Base-by-base conservation (phyloP, 805 yeast genomes). In the Cyberlindnera sargentensis region DNA sequence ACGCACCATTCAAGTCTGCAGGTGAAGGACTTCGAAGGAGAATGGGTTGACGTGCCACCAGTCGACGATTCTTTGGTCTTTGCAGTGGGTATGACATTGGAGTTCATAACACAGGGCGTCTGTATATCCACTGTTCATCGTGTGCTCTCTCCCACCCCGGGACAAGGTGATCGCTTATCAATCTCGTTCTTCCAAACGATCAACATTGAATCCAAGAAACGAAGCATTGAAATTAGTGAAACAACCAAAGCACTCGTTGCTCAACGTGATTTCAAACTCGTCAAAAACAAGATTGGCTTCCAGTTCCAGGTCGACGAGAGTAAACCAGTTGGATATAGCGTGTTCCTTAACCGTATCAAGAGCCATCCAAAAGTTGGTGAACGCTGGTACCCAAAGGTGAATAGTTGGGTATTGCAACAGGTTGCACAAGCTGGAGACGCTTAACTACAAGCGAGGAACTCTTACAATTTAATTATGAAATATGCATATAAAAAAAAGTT, bases 121-220 rank as follows among this genome's bases (percentile, higher is more conserved):
- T 72, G 76, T 53, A 67, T 70, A 40, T 73, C 78, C 7, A 71
- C 77, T 4, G 72, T 72, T 25, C 78, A 73, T 52, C 55, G 73
- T 38, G 78, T 72, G 2, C 33, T 60, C 47, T 60, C 55, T 5
- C 57, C 60, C 4, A 48, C 44, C 3, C 56, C 57, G 3, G 55
- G 55, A 2, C 43, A 47, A 15, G 55, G 58, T 6, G 55, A 53
- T 31, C 70, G 78, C 43, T 58, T 72, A 8, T 71, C 75, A 8
- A 61, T 73, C 25, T 74, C 78, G 2, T 71, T 71, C 50, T 73
- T 72, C 57, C 75, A 67, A 52, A 71, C 75, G 6, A 70, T 73
- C 44, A 66, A 72, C 51, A 53, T 56, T 23, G 60, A 54, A 20
- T 42, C 56, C 20, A 49, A 56, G 36, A 52, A 52, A 27, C 47